phyloP scores from a whole-genome alignment of 192 early-diverging fungal genomes.

The Funneliformis mosseae region DNA sequence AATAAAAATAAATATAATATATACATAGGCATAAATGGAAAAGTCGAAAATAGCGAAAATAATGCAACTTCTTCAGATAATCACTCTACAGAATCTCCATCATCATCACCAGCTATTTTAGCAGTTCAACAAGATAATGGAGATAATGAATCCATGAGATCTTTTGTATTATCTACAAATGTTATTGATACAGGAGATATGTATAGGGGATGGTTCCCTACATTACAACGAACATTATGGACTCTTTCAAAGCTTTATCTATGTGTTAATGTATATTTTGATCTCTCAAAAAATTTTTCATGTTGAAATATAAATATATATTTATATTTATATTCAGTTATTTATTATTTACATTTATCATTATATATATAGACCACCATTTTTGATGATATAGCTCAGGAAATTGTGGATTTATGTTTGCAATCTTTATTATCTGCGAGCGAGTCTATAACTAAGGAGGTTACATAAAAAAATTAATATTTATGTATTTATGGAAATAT shows the following conservation, averaged over 20 bases:
- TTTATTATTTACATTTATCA: not conserved
- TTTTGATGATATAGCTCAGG: slow-evolving; percentile 88
- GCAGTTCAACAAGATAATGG: slow-evolving; percentile 24
- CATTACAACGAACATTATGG: slow-evolving; percentile 79
- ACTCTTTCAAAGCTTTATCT: slow-evolving; percentile 79
- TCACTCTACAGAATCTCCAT: not conserved
- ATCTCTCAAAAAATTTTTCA: not conserved
- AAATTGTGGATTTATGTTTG: slow-evolving; percentile 74
- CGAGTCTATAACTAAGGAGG: slow-evolving; percentile 55
- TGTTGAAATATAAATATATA: not conserved
- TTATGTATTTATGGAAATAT: slow-evolving; percentile 2
- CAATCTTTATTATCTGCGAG: slow-evolving; percentile 57
- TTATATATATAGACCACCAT: slow-evolving; percentile 52
- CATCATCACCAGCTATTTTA: slow-evolving; percentile 19
- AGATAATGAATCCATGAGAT: slow-evolving; percentile 25
- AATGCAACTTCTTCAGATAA: not conserved
- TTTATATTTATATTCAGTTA: no score
- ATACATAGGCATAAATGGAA: not conserved
- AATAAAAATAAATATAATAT: no score
- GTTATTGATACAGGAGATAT: slow-evolving; percentile 41
- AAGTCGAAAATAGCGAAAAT: not conserved
- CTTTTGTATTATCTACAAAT: slow-evolving; percentile 37
- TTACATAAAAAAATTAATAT: slow-evolving; percentile 30
- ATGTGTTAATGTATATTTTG: slow-evolving; percentile 61
- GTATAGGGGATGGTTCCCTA: slow-evolving; percentile 75